Evolutionary conservation across 31 red algal genomes (phyloP), one percentile per base, ranked within the genome.

Genomic region (Pterothamnion heteromorphum): DNA sequence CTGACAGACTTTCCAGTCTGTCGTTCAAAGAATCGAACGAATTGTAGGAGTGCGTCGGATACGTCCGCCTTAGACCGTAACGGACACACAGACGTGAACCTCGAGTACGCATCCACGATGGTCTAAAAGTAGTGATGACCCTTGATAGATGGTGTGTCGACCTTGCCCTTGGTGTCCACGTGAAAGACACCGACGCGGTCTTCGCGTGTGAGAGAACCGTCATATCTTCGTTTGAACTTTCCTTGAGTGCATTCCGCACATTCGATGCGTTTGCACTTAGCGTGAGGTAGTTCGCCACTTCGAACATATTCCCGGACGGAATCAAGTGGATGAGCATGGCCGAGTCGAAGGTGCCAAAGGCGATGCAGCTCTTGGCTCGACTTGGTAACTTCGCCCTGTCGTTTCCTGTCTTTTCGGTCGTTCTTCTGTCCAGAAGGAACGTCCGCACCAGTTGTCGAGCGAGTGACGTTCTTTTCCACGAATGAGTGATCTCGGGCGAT

Each of bases 21-120:
- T 34, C 57, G n/a, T 36, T 94, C 74, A 86, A 94, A 94, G 27
- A 36, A 74, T 4, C 21, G 33, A 4, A 91, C 41, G 28, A 74
- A 90, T 0, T 81, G 3, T 14, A 57, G 36, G 28, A 94, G 39
- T n/a, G 0, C 87, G 1, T 74, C 0, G 20, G 64, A 71, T 3
- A 80, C 93, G 14, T 94, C 93, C 2, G 43, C 30, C 87, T 94
- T 94, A 2, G 20, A 44, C 74, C 44, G 43, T 58, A 80, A 1
- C 18, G 74, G 57, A 80, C 32, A 0, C 18, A 38, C 43, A 58
- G 2, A 85, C 9, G 44, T 44, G 38, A 44, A 74, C 43, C 93
- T 1, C 3, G 74, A 64, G 24, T 80, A 84, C 23, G 84, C 87
- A 26, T 94, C 93, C 30, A 94, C 0, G n/a, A 86, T 57, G 31